Evolutionary conservation across 805 yeast species (phyloP).

Genomic region (Blastobotrys parvus): DNA sequence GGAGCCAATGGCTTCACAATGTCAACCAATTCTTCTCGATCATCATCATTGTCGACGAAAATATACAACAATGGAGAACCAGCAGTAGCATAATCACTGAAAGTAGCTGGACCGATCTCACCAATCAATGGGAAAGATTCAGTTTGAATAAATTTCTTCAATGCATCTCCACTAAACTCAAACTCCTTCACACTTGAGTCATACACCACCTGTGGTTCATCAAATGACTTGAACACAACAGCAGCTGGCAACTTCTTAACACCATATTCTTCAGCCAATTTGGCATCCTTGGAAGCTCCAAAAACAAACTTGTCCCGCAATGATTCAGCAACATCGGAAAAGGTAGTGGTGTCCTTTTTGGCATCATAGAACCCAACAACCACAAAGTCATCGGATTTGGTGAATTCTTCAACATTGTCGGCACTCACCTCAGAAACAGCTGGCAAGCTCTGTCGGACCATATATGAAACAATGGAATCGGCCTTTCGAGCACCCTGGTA

Average conservation of each 20-base stretch:
- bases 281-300: conserved; percentile 37
- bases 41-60: conserved; percentile 65
- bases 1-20: conserved; percentile 58
- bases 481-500: conserved; percentile 84
- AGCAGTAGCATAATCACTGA: conserved; percentile 61
- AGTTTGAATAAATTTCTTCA: conserved; percentile 42
- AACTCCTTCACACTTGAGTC: conserved; percentile 20
- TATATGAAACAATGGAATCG: conserved; percentile 64
- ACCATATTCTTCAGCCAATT: conserved; percentile 33
- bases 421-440: conserved; percentile 48
- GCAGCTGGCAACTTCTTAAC: conserved; percentile 38
- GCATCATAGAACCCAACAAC: conserved; percentile 51
- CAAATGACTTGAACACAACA: conserved; percentile 35
- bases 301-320: conserved; percentile 61
- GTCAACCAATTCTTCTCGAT: conserved; percentile 48
- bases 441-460: conserved; percentile 78
- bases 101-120: conserved; percentile 76
- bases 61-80: conserved; percentile 78
- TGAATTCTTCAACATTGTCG: conserved; percentile 43
- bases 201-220: conserved; percentile 26
- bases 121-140: conserved; percentile 81
- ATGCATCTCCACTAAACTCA: conserved; percentile 28
- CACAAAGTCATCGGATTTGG: conserved; percentile 32
- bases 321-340: conserved; percentile 49
- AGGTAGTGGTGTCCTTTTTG: conserved; percentile 46